Conservation (phyloP, 148 eudicot species). For the Nepenthes mirabilis region DNA sequence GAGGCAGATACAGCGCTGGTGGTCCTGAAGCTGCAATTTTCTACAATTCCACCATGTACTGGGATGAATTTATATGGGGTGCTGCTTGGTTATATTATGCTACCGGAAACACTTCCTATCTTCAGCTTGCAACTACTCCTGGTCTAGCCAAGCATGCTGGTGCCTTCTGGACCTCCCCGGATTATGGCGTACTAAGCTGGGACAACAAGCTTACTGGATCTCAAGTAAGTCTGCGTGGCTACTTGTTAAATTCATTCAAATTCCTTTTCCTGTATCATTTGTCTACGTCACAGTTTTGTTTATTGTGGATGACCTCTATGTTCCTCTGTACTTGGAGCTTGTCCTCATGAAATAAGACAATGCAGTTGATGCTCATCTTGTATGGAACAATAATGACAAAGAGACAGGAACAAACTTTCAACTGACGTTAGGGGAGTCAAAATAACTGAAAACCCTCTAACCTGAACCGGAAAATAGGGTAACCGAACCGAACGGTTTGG, state of each 20-base stretch:
- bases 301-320: too few relatives aligned
- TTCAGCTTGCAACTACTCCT: conserved; percentile 53
- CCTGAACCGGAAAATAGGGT: too few relatives aligned
- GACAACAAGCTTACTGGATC: conserved; percentile 89
- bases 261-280: not conserved
- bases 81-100: conserved; percentile 84
- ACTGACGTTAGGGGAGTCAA: too few relatives aligned
- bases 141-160: conserved; percentile 78
- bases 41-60: conserved; percentile 71
- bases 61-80: conserved; percentile 92
- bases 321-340: too few relatives aligned
- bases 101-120: conserved; percentile 73
- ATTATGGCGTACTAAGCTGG: conserved; percentile 86
- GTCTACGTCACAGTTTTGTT: not conserved
- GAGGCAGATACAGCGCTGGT: conserved; percentile 70
- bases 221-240: conserved; percentile 46
- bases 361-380: too few relatives aligned
- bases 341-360: too few relatives aligned
- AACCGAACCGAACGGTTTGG: too few relatives aligned
- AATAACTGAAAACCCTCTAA: too few relatives aligned
- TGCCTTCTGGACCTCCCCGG: conserved; percentile 76
- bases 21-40: conserved; percentile 44
- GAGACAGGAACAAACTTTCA: too few relatives aligned
- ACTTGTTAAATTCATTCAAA: not conserved
- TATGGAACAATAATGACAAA: too few relatives aligned